Evolutionary conservation across 805 yeast genomes (phyloP).

Genomic region (Starmerella floricola): DNA sequence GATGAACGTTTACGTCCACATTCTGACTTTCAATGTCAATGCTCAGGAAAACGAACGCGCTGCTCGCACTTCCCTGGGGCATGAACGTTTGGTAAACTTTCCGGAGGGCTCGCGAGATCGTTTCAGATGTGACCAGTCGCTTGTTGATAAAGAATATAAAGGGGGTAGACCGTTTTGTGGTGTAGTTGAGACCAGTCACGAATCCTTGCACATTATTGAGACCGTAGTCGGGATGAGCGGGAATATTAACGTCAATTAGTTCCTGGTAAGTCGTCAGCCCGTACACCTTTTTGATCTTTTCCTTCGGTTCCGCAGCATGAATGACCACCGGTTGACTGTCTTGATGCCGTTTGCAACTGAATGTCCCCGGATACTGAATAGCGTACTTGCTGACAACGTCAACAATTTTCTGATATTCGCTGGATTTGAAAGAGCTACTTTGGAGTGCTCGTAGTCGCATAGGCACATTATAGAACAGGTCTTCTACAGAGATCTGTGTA

Average conservation of each 20-base stretch:
- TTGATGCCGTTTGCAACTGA: slow-evolving; percentile 69
- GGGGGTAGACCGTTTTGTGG: slow-evolving; percentile 48
- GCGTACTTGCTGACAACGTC: slow-evolving; percentile 80
- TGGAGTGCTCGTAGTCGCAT: slow-evolving; percentile 54
- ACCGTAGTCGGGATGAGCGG: slow-evolving; percentile 34
- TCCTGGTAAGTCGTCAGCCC: slow-evolving; percentile 61
- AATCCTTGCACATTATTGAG: slow-evolving; percentile 44
- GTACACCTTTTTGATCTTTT: slow-evolving; percentile 59
- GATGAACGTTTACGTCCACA: slow-evolving; percentile 90
- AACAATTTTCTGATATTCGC: slow-evolving; percentile 62
- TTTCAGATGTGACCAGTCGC: slow-evolving; percentile 72
- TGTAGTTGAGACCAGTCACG: slow-evolving; percentile 59
- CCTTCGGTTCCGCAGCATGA: slow-evolving; percentile 39
- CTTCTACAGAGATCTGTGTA: slow-evolving; percentile 75
- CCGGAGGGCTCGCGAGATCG: slow-evolving; percentile 54
- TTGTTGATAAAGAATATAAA: slow-evolving; percentile 79
- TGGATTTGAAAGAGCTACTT: slow-evolving; percentile 15
- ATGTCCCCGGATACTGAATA: slow-evolving; percentile 52
- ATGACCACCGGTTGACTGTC: slow-evolving; percentile 57
- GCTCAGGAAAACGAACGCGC: slow-evolving; percentile 66
- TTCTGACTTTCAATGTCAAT: slow-evolving; percentile 54
- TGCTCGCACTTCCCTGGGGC: slow-evolving; percentile 58
- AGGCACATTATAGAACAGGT: slow-evolving; percentile 78
- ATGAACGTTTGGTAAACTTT: slow-evolving; percentile 52
- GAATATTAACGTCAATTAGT: slow-evolving; percentile 39